Evolutionary conservation across 306 rosid genomes (phyloP).

Genomic region (Rubus parviflorus): DNA sequence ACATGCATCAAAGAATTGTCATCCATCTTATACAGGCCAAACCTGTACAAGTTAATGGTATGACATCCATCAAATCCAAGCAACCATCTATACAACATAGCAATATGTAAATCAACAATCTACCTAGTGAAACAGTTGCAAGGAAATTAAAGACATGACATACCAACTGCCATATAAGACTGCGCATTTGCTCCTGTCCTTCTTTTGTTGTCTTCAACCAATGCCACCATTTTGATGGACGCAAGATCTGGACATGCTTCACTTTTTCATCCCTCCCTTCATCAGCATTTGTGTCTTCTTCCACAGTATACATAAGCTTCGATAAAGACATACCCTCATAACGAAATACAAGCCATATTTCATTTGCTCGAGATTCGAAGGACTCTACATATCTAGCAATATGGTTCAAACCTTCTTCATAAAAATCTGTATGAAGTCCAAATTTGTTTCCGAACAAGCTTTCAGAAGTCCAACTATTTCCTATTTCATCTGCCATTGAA

Average conservation of each 20-base stretch:
- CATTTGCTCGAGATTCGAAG: constrained; percentile 82
- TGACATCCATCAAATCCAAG: neutral
- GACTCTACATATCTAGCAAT: constrained; percentile 95
- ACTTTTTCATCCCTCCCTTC: constrained; percentile 50
- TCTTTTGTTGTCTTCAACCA: constrained; percentile 92
- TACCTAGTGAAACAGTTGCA: neutral
- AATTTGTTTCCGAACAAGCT: constrained; percentile 40
- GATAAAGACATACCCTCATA: constrained; percentile 83
- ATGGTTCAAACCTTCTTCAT: constrained; percentile 90
- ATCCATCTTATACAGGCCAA: neutral
- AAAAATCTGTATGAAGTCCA: constrained; percentile 26
- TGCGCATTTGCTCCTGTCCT: constrained; percentile 86
- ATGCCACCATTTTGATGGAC: constrained; percentile 96
- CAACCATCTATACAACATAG: constrained; percentile 5
- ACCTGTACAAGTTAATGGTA: neutral
- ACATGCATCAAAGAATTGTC: neutral
- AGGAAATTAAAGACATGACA: constrained; percentile 15
- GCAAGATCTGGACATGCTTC: constrained; percentile 61
- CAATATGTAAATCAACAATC: neutral
- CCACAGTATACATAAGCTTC: constrained; percentile 72
- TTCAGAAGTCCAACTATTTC: constrained; percentile 40
- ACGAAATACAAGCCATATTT: constrained; percentile 93
- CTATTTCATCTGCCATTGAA: constrained; percentile 24
- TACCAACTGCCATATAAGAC: constrained; percentile 90
- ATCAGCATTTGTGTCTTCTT: constrained; percentile 46